Conservation (phyloP, 1,284 basidiomycete species). For the Apiotrichum gracile region DNA sequence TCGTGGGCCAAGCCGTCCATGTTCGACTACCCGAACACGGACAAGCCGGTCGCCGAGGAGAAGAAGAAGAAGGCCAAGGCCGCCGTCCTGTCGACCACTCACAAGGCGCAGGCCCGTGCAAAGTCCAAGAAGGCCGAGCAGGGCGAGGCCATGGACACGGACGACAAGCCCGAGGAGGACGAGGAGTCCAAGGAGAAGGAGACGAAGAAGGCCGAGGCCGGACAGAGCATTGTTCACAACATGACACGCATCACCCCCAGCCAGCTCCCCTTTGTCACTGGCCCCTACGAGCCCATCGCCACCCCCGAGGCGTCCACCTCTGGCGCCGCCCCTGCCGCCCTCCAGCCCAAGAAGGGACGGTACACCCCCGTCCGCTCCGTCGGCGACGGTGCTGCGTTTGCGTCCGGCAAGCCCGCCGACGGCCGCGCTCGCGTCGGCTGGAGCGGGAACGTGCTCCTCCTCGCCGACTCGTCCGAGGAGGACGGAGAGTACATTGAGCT, state of each 20-base stretch:
- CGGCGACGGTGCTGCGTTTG: conserved; percentile 14
- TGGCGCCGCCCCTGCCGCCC: not conserved
- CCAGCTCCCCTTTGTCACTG: conserved; percentile 72
- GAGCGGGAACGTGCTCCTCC: conserved; percentile 69
- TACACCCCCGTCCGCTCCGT: conserved; percentile 16
- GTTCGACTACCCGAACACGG: conserved; percentile 79
- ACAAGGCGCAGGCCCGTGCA: conserved; percentile 84
- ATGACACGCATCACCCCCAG: conserved; percentile 88
- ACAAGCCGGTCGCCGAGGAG: conserved; percentile 84
- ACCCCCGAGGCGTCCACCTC: not conserved
- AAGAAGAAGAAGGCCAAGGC: conserved; percentile 81
- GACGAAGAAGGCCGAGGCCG: conserved; percentile 55
- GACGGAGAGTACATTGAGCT: conserved; percentile 62
- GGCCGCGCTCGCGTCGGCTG: conserved; percentile 15
- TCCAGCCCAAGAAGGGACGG: conserved; percentile 14
- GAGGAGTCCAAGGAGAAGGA: conserved; percentile 50
- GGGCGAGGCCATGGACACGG: conserved; percentile 69
- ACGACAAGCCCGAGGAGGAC: conserved; percentile 49
- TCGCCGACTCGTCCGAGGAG: conserved; percentile 55
- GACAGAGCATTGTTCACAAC: conserved; percentile 72
- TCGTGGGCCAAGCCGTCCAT: conserved; percentile 81
- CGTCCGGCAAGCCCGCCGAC: conserved; percentile 13
- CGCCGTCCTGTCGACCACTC: conserved; percentile 89
- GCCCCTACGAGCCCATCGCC: conserved; percentile 16
- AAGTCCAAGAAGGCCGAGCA: conserved; percentile 65